Percentiles rank a stretch among this genome's conserved stretches.
These are phyloP conservation scores for Aspergillus neoniger DNA, from an alignment of 2,329 filamentous ascomycete species.

Conservation along the genomic window DNA sequence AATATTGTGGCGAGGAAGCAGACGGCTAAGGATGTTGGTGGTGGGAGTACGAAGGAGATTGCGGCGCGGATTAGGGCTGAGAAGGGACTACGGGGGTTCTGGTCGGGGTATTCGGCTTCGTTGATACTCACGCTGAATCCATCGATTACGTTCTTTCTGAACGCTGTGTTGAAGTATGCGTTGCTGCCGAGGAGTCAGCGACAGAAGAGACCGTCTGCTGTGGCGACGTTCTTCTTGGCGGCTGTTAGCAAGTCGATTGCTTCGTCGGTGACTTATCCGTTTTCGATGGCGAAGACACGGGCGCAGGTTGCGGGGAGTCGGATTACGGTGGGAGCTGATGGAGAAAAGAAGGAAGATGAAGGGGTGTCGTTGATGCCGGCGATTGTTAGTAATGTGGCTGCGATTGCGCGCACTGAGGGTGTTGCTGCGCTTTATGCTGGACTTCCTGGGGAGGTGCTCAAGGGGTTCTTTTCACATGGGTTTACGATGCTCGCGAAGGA, in stretches of 20 bases:
- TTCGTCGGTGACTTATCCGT: constrained; percentile 77
- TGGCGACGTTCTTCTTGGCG: constrained; percentile 66
- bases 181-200: constrained; percentile 58
- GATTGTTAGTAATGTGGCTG: constrained; percentile 64
- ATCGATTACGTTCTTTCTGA: constrained; percentile 80
- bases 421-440: constrained; percentile 72
- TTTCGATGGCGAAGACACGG: constrained; percentile 80
- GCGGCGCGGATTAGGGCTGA: constrained; percentile 65
- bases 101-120: constrained; percentile 83
- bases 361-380: constrained; percentile 42
- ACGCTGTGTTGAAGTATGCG: constrained; percentile 67
- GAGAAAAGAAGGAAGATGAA: constrained; percentile 24
- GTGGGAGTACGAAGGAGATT: constrained; percentile 56
- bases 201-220: constrained; percentile 54
- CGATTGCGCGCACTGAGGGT: constrained; percentile 65
- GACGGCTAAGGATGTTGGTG: constrained; percentile 50
- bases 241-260: constrained; percentile 78
- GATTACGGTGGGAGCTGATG: constrained; percentile 22
- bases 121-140: constrained; percentile 82
- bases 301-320: constrained; percentile 58
- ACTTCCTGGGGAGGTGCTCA: constrained; percentile 72
- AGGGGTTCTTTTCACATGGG: constrained; percentile 82
- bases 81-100: constrained; percentile 74
- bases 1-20: constrained; percentile 84
- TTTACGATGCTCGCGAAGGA: constrained; percentile 88